phyloP scores from a whole-genome alignment of 768 basidiomycete genomes.

The Myochromella boudieri region DNA sequence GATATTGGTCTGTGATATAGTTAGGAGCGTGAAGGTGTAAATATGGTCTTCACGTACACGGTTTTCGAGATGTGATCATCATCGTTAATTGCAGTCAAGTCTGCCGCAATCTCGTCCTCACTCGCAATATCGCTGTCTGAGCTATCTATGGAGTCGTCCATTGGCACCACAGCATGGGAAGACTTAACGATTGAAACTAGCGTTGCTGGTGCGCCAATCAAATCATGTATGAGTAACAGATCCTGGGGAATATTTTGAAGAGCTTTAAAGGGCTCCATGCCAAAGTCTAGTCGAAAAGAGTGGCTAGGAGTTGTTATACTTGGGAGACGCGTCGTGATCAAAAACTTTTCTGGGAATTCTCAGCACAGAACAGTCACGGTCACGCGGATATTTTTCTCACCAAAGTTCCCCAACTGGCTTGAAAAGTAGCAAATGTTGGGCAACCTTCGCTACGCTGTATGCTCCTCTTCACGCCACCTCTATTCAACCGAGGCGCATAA shows the following conservation, averaged over 20 bases:
- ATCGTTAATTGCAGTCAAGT: conserved; percentile 39
- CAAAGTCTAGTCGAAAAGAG: background rate
- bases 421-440: conserved; percentile 15
- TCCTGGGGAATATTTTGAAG: conserved; percentile 71
- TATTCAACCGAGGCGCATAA: conserved; percentile 59
- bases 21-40: conserved; percentile 3
- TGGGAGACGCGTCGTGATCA: conserved; percentile 13
- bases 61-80: conserved; percentile 34
- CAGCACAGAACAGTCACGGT: conserved; percentile 17
- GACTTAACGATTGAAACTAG: background rate
- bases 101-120: conserved; percentile 75
- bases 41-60: conserved; percentile 18
- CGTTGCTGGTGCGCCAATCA: conserved; percentile 42
- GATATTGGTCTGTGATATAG: conserved; percentile 15
- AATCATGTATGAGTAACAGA: conserved; percentile 67
- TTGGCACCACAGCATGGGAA: conserved; percentile 6
- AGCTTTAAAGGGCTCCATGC: conserved; percentile 53
- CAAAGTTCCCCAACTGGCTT: conserved; percentile 13
- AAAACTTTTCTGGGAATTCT: conserved; percentile 10
- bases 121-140: conserved; percentile 56
- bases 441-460: conserved; percentile 16
- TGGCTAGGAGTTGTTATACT: background rate
- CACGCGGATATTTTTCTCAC: conserved; percentile 19
- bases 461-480: conserved; percentile 27
- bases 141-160: conserved; percentile 52